A percentile compares a stretch with the other conserved stretches of the same genome.
These are phyloP conservation scores for Lecanicillium sp. DNA, from an alignment of 2,329 filamentous ascomycete species.

Conservation along the genomic window DNA sequence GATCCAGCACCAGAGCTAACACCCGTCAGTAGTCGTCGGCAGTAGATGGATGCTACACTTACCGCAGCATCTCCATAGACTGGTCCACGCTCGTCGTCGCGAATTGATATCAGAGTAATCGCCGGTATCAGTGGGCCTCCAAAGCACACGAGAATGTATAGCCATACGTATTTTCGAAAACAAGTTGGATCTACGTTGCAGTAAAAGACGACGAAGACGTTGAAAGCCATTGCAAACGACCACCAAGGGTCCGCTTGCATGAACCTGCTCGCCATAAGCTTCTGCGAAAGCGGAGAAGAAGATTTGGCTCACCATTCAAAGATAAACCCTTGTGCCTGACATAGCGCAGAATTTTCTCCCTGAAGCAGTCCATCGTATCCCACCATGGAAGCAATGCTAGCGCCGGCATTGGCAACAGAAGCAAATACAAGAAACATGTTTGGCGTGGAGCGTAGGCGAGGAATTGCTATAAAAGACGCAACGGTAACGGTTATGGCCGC, in stretches of 20 bases:
- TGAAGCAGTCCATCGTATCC: constrained; percentile 54
- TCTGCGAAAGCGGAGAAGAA: too few relatives aligned
- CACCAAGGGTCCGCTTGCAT: constrained; percentile 69
- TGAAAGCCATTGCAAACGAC: constrained; percentile 75
- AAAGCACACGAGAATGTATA: constrained; percentile 62
- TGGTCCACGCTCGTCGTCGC: constrained; percentile 24
- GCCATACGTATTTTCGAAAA: constrained; percentile 61
- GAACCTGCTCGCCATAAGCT: constrained; percentile 42
- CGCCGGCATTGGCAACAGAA: constrained; percentile 36
- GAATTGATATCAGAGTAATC: constrained; percentile 54
- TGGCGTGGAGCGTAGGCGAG: constrained; percentile 44
- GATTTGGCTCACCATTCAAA: constrained; percentile 58
- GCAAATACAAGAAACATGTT: constrained; percentile 39
- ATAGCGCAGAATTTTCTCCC: constrained; percentile 49
- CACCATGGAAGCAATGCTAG: constrained; percentile 59
- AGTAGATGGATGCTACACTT: constrained; percentile 15
- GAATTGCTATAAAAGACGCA: constrained; percentile 39
- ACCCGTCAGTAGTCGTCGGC: constrained; percentile 9
- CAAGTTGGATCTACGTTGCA: constrained; percentile 48
- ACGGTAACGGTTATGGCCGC: constrained; percentile 41
- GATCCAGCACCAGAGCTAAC: constrained; percentile 54
- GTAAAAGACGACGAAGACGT: constrained; percentile 65
- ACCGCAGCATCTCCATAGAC: constrained; percentile 51
- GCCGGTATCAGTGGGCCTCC: constrained; percentile 61
- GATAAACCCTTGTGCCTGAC: constrained; percentile 50